These are phyloP conservation scores for Avena eriantha DNA, from an alignment of 176 grass and related monocot genomes.

Conservation along the genomic window DNA sequence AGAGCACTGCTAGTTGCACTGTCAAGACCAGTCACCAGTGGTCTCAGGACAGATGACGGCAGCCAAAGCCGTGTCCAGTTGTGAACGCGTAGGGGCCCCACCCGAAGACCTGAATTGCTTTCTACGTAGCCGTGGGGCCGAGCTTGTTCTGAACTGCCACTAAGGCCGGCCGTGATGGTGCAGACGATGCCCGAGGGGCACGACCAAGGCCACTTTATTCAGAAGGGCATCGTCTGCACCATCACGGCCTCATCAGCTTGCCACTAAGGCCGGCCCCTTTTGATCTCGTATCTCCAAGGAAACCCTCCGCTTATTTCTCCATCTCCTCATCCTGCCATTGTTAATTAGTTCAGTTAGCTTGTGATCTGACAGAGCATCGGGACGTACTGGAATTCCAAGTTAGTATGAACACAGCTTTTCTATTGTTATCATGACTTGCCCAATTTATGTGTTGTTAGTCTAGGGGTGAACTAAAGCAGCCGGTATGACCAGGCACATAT, in stretches of 20 bases:
- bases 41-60: background rate
- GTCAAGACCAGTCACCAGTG: background rate
- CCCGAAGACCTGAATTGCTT: slow-evolving; percentile 6
- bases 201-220: background rate
- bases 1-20: slow-evolving; percentile 1
- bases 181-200: background rate
- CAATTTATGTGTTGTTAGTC: background rate
- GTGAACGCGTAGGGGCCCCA: background rate
- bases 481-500: background rate
- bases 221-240: slow-evolving; percentile 24
- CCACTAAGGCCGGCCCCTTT: slow-evolving; percentile 44
- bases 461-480: slow-evolving; percentile 12
- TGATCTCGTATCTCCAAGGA: background rate
- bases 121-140: background rate
- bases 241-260: slow-evolving; percentile 56
- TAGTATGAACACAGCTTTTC: slow-evolving; percentile 28
- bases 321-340: background rate
- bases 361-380: slow-evolving; percentile 19
- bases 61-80: background rate
- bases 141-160: slow-evolving; percentile 20
- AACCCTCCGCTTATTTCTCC: slow-evolving; percentile 34
- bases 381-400: background rate
- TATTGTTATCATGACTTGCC: background rate
- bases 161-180: too few species aligned
- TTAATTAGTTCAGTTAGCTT: slow-evolving; percentile 15